Evolutionary conservation across 805 yeast genomes (phyloP), one percentile per base, ranked within the genome.

Genomic region (Yarrowia porcina): DNA sequence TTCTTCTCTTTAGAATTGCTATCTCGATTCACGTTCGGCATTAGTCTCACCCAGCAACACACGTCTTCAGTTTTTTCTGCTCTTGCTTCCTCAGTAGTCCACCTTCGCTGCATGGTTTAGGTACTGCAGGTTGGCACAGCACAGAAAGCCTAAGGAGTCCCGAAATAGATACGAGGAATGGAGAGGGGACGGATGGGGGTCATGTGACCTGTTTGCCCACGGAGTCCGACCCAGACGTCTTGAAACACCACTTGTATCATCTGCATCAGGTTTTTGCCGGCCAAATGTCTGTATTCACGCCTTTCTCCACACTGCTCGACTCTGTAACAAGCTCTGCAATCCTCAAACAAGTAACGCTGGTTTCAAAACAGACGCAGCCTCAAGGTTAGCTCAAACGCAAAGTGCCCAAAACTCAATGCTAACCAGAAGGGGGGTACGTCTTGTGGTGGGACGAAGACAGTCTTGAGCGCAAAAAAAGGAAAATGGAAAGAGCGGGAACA

Each of bases 281-380:
- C 25, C 2, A 20, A 38, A 35, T 17, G 12, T 20, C 11, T 28
- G 25, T 28, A 4, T 39, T n/a, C 17, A 6, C 1, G 8, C 18
- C 45, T 10, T 11, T 21, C 52, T 15, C 25, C 52, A 11, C 33
- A 4, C 20, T n/a, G 30, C 3, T 4, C 13, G 25, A 49, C 33
- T 52, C 59, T 36, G 59, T 35, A 18, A 52, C 59, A 52, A 52
- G 59, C 56, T 52, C 59, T 52, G 59, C 44, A 52, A 33, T 35
- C 33, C 59, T 52, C 59, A 35, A 52, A 52, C 59, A 52, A 52
- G 44, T 23, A 52, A 17, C 21, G 59, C 59, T 36, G 33, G 59
- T 52, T 52, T 52, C 59, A 52, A 52, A 52, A 35, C 42, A 33
- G 28, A 32, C 27, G 38, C 56, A 32, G 42, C 41, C 38, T 17